Conservation (phyloP, 306 rosid species). For the Cucurbita moschata region DNA sequence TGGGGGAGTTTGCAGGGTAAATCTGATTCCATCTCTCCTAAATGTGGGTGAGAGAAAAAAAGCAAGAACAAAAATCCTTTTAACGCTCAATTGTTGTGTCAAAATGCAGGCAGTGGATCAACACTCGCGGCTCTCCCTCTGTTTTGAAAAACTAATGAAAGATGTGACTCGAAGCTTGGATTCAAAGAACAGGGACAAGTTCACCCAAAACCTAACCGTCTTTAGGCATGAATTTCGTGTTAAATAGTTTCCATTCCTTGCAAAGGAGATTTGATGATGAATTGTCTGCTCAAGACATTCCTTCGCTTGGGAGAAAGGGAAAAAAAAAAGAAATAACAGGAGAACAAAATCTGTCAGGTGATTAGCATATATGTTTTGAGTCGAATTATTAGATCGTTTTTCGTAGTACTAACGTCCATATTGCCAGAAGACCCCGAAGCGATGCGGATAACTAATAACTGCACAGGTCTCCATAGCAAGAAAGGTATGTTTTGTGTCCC, state of each 20-base stretch:
- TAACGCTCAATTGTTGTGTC: neutral
- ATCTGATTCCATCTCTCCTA: neutral
- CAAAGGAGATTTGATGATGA: neutral
- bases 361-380: neutral
- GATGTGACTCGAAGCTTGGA: constrained; percentile 53
- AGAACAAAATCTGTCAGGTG: neutral
- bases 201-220: constrained; percentile 40
- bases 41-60: neutral
- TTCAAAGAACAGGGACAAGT: constrained; percentile 48
- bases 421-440: neutral
- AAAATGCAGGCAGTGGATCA: constrained; percentile 40
- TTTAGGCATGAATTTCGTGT: constrained; percentile 46
- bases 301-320: neutral
- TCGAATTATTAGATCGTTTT: neutral
- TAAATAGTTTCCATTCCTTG: constrained; percentile 15
- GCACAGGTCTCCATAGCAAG: neutral
- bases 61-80: neutral
- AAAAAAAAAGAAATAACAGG: too few relatives aligned
- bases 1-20: neutral
- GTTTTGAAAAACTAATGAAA: constrained; percentile 44
- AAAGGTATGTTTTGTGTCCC: constrained; percentile 1
- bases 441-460: neutral
- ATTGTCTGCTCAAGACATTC: constrained; percentile 1
- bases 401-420: neutral
- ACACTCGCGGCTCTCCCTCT: constrained; percentile 38